Evolutionary conservation across 2,329 filamentous ascomycete species (phyloP).

Genomic region (Penicillium sp.): DNA sequence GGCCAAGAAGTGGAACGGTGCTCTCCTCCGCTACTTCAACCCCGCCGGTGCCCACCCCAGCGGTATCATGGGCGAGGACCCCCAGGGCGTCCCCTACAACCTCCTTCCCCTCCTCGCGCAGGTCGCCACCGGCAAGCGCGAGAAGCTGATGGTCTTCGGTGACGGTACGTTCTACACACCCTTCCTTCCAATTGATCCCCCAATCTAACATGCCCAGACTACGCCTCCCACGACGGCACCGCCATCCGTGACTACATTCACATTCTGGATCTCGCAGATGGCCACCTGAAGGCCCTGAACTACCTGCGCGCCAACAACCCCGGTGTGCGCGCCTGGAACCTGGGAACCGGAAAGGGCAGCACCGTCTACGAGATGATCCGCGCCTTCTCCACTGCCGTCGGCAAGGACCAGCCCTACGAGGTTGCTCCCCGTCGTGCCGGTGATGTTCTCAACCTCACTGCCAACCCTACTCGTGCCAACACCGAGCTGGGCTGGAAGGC

Average conservation of each 20-base stretch:
- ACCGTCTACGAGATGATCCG: conserved; percentile 98
- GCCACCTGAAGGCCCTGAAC: conserved; percentile 69
- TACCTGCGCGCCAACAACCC: conserved; percentile 60
- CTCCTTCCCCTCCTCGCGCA: conserved; percentile 90
- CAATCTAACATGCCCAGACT: conserved; percentile 61
- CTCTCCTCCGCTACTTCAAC: conserved; percentile 96
- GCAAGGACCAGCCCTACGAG: conserved; percentile 82
- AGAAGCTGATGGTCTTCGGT: conserved; percentile 93
- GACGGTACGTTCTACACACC: conserved; percentile 65
- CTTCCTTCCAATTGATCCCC: background rate
- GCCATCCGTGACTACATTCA: conserved; percentile 75
- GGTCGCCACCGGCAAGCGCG: conserved; percentile 90
- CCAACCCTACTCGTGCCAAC: conserved; percentile 85
- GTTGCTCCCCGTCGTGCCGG: conserved; percentile 80
- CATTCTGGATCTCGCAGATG: conserved; percentile 53
- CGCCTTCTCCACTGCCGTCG: conserved; percentile 85
- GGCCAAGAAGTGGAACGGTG: conserved; percentile 85
- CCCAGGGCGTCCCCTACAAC: conserved; percentile 93
- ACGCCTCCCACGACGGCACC: conserved; percentile 58
- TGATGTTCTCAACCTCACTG: conserved; percentile 92
- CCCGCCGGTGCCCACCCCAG: conserved; percentile 91
- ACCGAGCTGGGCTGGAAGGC: conserved; percentile 91
- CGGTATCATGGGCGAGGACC: conserved; percentile 98
- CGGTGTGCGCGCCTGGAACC: conserved; percentile 92
- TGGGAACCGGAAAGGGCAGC: conserved; percentile 90